These are phyloP conservation scores for Tritrichomonas musculus DNA, from an alignment of 208 protist species.

Conservation along the genomic window DNA sequence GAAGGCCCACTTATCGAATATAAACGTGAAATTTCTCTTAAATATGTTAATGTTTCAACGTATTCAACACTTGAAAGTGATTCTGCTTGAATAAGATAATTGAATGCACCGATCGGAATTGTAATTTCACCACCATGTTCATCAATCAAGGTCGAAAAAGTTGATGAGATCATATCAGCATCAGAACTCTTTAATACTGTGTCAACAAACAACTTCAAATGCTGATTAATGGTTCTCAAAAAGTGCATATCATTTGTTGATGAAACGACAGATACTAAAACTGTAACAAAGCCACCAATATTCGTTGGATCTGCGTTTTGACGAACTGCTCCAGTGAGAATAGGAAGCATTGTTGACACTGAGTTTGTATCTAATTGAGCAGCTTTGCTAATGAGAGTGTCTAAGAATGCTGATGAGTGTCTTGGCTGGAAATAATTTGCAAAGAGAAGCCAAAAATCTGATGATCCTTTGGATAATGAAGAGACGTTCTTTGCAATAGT, in stretches of 20 bases:
- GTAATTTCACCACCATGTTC: background rate
- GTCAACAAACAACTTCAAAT: background rate
- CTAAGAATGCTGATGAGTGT: background rate
- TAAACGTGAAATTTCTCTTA: background rate
- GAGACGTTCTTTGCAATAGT: background rate
- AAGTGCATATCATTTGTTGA: background rate
- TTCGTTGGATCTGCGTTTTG: background rate
- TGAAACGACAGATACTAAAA: background rate
- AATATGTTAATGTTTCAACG: background rate
- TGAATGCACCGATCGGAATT: background rate
- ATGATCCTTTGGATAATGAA: background rate
- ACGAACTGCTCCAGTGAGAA: background rate
- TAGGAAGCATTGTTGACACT: background rate
- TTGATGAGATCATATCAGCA: background rate
- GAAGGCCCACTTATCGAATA: background rate
- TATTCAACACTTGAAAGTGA: too few relatives aligned
- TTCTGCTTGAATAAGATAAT: background rate
- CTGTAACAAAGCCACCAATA: background rate
- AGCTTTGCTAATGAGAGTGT: background rate
- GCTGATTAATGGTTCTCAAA: background rate
- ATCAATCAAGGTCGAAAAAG: background rate
- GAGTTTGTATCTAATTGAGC: background rate
- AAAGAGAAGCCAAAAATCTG: slow-evolving; percentile 4
- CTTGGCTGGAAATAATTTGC: slow-evolving; percentile 20
- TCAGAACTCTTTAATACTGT: background rate